These are phyloP conservation scores for Lasiodiplodia gonubiensis DNA, from an alignment of 2,329 filamentous ascomycete genomes.

Conservation along the genomic window DNA sequence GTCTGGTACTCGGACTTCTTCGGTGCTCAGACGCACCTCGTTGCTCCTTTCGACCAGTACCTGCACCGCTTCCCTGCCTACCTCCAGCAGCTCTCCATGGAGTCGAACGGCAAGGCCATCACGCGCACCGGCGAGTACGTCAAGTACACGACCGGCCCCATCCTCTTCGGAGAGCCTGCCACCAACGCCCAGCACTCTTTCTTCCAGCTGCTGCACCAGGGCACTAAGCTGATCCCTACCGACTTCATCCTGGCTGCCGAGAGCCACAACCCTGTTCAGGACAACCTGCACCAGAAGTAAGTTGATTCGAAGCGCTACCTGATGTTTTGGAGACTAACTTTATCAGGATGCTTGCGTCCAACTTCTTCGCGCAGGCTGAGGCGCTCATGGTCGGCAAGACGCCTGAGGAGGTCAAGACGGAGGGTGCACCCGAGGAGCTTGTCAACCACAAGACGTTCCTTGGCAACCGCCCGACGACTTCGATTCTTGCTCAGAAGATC, in stretches of 20 bases:
- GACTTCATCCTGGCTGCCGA: conserved; percentile 97
- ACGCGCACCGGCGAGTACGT: conserved; percentile 85
- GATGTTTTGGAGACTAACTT: conserved; percentile 33
- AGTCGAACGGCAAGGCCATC: conserved; percentile 98
- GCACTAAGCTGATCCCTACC: conserved; percentile 96
- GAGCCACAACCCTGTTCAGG: conserved; percentile 93
- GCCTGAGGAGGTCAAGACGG: conserved; percentile 76
- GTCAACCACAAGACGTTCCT: conserved; percentile 99
- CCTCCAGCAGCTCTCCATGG: conserved; percentile 98
- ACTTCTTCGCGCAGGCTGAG: conserved; percentile 89
- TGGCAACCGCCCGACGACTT: conserved; percentile 95
- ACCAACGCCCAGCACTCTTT: conserved; percentile 99
- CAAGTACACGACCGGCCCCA: conserved; percentile 96
- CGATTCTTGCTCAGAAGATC: conserved; percentile 90
- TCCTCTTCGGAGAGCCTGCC: conserved; percentile 96
- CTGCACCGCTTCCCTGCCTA: conserved; percentile 98
- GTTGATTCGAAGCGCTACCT: conserved; percentile 25
- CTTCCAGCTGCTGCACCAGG: conserved; percentile 99
- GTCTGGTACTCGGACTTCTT: conserved; percentile 99
- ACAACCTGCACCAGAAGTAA: conserved; percentile 89
- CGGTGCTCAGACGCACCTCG: conserved; percentile 94
- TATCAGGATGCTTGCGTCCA: conserved; percentile 78
- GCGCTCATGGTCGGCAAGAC: conserved; percentile 92
- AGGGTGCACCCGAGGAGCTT: conserved; percentile 74
- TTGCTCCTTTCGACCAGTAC: conserved; percentile 98